Evolutionary conservation across 108 stramenopile species (phyloP).

Genomic region (Skeletonema costatum): DNA sequence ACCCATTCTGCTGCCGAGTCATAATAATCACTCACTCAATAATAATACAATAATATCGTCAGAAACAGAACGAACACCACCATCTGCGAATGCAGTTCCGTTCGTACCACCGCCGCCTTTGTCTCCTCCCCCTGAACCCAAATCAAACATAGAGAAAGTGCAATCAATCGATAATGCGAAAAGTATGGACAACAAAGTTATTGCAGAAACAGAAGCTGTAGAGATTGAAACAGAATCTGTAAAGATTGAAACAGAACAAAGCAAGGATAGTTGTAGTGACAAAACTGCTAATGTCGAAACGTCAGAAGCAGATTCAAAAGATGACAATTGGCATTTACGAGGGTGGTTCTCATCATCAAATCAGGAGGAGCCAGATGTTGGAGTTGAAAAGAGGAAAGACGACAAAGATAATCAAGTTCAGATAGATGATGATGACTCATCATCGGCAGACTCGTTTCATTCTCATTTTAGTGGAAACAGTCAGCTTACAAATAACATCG

Average conservation of each 20-base stretch:
- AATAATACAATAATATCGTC: background rate
- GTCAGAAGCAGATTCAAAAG: background rate
- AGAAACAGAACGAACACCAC: background rate
- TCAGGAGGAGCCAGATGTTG: background rate
- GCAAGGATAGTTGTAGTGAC: background rate
- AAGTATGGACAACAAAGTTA: background rate
- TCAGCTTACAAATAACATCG: conserved; percentile 22
- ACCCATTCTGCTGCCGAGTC: background rate
- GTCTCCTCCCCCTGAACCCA: background rate
- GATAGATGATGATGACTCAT: conserved; percentile 2
- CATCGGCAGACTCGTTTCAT: conserved; percentile 31
- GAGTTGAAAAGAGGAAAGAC: background rate
- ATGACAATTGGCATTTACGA: background rate
- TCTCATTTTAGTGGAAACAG: conserved; percentile 36
- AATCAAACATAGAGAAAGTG: background rate
- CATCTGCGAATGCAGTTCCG: background rate
- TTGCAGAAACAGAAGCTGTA: background rate
- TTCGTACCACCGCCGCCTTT: background rate
- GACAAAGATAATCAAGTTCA: background rate
- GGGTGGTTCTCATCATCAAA: background rate
- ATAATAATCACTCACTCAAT: background rate
- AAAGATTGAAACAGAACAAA: background rate
- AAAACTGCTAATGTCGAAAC: background rate
- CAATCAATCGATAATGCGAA: background rate
- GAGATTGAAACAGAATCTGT: background rate